Percentiles rank a stretch among this genome's conserved stretches.
Conservation (phyloP, 805 yeast species). For the Yarrowia deformans region DNA sequence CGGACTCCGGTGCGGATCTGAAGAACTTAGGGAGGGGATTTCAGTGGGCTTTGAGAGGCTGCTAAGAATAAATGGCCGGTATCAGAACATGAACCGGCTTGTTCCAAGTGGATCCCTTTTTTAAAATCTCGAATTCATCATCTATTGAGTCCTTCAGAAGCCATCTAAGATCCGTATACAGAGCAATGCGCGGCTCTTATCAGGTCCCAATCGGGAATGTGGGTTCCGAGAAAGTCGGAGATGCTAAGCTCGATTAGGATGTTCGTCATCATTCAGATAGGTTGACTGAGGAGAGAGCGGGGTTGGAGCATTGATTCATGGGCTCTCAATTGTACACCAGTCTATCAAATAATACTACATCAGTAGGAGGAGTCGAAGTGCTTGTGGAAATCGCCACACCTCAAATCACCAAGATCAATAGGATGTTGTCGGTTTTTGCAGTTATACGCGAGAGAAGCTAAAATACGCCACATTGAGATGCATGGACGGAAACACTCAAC, state of each 20-base stretch:
- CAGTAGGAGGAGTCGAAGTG: too few relatives aligned
- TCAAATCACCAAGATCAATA: not conserved
- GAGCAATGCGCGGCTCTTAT: constrained; percentile 23
- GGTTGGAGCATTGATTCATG: too few relatives aligned
- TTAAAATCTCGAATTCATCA: too few relatives aligned
- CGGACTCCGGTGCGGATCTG: constrained; percentile 1
- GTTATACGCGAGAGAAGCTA: not conserved
- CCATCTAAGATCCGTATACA: not conserved
- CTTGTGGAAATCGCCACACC: too few relatives aligned
- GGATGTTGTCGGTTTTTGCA: too few relatives aligned
- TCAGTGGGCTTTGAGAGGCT: too few relatives aligned
- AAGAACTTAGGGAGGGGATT: too few relatives aligned
- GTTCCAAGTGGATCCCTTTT: not conserved
- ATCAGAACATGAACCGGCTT: too few relatives aligned
- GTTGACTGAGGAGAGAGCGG: too few relatives aligned
- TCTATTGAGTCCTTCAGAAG: not conserved
- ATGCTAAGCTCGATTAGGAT: not conserved
- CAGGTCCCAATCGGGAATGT: constrained; percentile 20
- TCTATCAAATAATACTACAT: too few relatives aligned
- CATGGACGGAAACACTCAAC: not conserved
- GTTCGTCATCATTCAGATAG: not conserved
- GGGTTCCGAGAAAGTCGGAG: constrained; percentile 22
- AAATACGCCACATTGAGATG: constrained; percentile 10
- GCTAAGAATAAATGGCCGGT: too few relatives aligned
- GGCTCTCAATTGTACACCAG: too few relatives aligned